These are phyloP conservation scores for Medicago ruthenica DNA, from an alignment of 306 rosid genomes.

Conservation along the genomic window DNA sequence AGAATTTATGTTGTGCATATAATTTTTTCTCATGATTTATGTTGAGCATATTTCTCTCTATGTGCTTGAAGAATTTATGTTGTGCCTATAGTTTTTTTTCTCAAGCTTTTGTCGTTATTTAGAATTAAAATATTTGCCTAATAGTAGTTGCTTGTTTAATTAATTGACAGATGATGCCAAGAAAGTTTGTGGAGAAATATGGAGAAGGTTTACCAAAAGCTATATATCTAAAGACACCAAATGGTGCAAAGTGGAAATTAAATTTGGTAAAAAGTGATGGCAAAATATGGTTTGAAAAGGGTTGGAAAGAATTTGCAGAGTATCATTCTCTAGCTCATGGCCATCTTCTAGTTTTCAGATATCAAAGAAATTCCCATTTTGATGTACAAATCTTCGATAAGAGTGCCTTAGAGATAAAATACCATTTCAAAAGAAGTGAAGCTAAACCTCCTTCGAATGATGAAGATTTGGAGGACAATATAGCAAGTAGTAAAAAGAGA, in stretches of 20 bases:
- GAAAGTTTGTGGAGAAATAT: slow-evolving; percentile 33
- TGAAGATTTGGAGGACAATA: neutral
- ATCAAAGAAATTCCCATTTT: slow-evolving; percentile 6
- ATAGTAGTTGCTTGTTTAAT: too few species aligned
- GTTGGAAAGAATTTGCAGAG: slow-evolving; percentile 51
- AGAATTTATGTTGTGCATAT: too few species aligned
- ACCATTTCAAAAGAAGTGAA: slow-evolving; percentile 11
- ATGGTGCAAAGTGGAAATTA: slow-evolving; percentile 44
- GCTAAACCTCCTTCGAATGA: neutral
- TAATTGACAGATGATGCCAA: slow-evolving; percentile 44
- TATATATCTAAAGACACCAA: slow-evolving; percentile 41
- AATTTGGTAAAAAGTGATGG: slow-evolving; percentile 34
- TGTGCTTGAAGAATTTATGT: too few species aligned
- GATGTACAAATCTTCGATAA: slow-evolving; percentile 14
- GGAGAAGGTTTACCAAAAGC: slow-evolving; percentile 33
- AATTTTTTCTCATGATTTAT: too few species aligned
- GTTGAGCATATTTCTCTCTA: too few species aligned
- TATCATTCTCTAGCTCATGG: slow-evolving; percentile 37
- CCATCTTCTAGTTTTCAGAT: slow-evolving; percentile 41
- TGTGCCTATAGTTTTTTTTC: too few species aligned
- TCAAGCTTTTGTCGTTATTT: neutral
- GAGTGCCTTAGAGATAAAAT: slow-evolving; percentile 37
- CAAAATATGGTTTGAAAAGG: slow-evolving; percentile 42
- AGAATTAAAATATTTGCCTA: neutral
- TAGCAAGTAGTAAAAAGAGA: neutral